A percentile compares a stretch with the other conserved stretches of the same genome.
Conservation (phyloP, 805 yeast genomes). For the Yamadazyma kitorensis region DNA sequence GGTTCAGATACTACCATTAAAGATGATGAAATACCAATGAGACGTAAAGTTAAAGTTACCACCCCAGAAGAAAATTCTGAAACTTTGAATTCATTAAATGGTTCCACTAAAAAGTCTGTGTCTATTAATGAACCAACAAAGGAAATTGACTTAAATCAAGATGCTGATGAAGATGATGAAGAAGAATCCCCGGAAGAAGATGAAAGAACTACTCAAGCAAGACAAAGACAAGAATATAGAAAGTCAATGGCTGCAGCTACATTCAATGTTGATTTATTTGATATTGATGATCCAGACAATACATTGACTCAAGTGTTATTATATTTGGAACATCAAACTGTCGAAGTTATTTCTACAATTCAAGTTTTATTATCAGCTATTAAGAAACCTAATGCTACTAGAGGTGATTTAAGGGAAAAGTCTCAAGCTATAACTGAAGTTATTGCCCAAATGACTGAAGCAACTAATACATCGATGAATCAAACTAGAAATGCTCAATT, state of each 20-base stretch:
- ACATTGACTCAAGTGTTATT: slow-evolving; percentile 78
- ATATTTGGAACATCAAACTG: slow-evolving; percentile 91
- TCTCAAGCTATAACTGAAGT: slow-evolving; percentile 76
- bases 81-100: slow-evolving; percentile 3
- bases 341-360: slow-evolving; percentile 84
- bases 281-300: slow-evolving; percentile 84
- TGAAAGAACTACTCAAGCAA: slow-evolving; percentile 31
- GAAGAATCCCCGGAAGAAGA: slow-evolving; percentile 22
- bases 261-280: slow-evolving; percentile 72
- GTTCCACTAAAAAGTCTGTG: slow-evolving; percentile 3
- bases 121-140: slow-evolving; percentile 2
- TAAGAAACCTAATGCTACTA: slow-evolving; percentile 71
- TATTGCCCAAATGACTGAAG: slow-evolving; percentile 84
- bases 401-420: slow-evolving; percentile 68
- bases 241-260: slow-evolving; percentile 51
- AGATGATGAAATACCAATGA: slow-evolving; percentile 2
- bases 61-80: slow-evolving; percentile 5
- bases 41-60: background rate
- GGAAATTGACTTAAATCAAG: no score
- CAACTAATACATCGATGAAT: slow-evolving; percentile 82
- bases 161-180: slow-evolving; percentile 15
- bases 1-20: slow-evolving; percentile 12
- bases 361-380: slow-evolving; percentile 77
- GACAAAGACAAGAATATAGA: slow-evolving; percentile 44
- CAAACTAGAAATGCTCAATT: slow-evolving; percentile 82